A percentile compares a stretch with the other conserved stretches of the same genome.
Conservation (phyloP, 208 protist species). For the Histomonas meleagridis region DNA sequence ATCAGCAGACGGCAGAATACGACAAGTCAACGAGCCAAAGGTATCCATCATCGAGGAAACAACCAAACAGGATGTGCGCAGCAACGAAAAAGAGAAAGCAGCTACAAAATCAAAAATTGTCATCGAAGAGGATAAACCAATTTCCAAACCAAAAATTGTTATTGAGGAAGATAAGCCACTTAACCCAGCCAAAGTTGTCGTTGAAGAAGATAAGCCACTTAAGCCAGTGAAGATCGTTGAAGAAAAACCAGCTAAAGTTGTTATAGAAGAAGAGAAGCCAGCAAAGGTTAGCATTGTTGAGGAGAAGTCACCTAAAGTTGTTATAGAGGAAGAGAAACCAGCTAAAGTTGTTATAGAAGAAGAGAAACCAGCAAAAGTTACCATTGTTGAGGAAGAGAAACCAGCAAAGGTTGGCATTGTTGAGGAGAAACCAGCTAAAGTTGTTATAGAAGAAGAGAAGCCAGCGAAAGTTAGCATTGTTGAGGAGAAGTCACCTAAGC, state of each 20-base stretch:
- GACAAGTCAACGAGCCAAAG: background rate
- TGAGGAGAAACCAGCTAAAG: slow-evolving; percentile 13
- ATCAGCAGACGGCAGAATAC: background rate
- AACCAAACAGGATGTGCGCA: background rate
- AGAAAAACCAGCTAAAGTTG: too few relatives aligned
- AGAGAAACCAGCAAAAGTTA: background rate
- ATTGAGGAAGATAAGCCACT: background rate
- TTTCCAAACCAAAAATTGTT: background rate
- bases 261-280: background rate
- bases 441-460: background rate
- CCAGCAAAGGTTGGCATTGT: background rate
- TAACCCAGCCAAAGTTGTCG: background rate
- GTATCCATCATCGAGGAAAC: background rate
- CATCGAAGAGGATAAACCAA: background rate
- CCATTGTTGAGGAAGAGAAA: background rate
- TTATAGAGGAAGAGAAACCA: slow-evolving; percentile 6
- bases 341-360: too few relatives aligned
- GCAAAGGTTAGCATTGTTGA: too few relatives aligned
- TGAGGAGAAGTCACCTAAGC: slow-evolving; percentile 15
- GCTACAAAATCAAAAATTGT: background rate
- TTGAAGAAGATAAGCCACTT: background rate
- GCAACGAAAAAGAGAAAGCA: background rate
- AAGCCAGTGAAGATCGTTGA: background rate
- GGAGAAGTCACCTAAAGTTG: background rate
- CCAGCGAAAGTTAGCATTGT: background rate